These are phyloP conservation scores for Decorospora gaudefroyi DNA, from an alignment of 2,329 filamentous ascomycete species.

Conservation along the genomic window DNA sequence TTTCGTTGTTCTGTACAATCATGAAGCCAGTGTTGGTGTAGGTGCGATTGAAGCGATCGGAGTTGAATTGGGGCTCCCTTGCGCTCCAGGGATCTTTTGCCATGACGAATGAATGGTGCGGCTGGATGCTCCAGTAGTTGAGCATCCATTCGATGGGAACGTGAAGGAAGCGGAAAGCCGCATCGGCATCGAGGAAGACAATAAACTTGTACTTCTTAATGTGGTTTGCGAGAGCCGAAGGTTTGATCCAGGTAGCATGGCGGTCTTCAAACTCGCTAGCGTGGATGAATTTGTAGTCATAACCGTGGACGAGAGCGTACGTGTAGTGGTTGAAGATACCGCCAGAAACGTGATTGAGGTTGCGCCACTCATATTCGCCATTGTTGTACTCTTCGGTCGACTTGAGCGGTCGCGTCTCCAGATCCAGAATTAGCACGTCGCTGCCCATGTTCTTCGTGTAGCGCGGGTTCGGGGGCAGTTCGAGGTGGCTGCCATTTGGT, in stretches of 20 bases:
- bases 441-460: slow-evolving; percentile 42
- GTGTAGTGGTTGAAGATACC: slow-evolving; percentile 48
- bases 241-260: slow-evolving; percentile 56
- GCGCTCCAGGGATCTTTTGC: slow-evolving; percentile 51
- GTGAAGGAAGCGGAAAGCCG: slow-evolving; percentile 53
- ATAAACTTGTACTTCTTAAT: slow-evolving; percentile 52
- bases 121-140: slow-evolving; percentile 55
- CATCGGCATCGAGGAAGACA: slow-evolving; percentile 57
- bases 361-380: slow-evolving; percentile 45
- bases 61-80: slow-evolving; percentile 46
- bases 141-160: slow-evolving; percentile 58
- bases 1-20: slow-evolving; percentile 57
- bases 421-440: slow-evolving; percentile 44
- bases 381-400: slow-evolving; percentile 40
- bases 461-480: slow-evolving; percentile 37
- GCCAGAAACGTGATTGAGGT: slow-evolving; percentile 44
- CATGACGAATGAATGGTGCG: slow-evolving; percentile 52
- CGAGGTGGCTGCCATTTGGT: slow-evolving; percentile 38
- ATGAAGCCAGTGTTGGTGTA: slow-evolving; percentile 61
- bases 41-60: slow-evolving; percentile 50
- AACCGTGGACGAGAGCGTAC: slow-evolving; percentile 54
- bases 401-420: slow-evolving; percentile 44
- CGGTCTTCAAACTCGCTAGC: slow-evolving; percentile 49
- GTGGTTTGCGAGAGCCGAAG: slow-evolving; percentile 44
- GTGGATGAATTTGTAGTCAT: slow-evolving; percentile 56